Evolutionary conservation across 164 flowering plant genomes (phyloP).

Genomic region (Liquidambar formosana): DNA sequence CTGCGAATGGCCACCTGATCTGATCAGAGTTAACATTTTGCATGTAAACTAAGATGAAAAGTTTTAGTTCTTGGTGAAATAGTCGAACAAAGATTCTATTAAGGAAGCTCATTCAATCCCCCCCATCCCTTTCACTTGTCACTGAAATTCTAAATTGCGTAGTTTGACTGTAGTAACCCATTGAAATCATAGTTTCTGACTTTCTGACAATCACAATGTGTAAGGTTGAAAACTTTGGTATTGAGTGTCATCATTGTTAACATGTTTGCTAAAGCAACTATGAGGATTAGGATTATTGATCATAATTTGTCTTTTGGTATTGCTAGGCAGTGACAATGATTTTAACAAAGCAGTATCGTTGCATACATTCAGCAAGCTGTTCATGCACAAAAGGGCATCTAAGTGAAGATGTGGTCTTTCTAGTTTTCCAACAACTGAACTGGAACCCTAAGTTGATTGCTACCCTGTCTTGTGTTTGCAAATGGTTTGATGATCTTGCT

Average conservation of each 20-base stretch:
- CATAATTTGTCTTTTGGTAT: constrained; percentile 3
- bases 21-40: background rate
- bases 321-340: constrained; percentile 46
- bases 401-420: constrained; percentile 71
- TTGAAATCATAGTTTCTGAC: background rate
- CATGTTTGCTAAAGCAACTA: background rate
- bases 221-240: background rate
- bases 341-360: constrained; percentile 80
- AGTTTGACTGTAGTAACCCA: no score
- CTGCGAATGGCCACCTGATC: background rate
- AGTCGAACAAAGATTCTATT: no score
- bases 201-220: background rate
- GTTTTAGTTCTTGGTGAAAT: background rate
- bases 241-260: background rate
- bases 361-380: constrained; percentile 88
- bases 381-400: constrained; percentile 88
- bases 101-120: background rate
- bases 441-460: constrained; percentile 97
- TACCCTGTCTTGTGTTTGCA: constrained; percentile 80
- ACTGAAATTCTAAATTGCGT: no score
- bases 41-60: background rate
- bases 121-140: no score
- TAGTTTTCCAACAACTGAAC: constrained; percentile 71
- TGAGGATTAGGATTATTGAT: background rate
- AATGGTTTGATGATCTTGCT: constrained; percentile 98